Evolutionary conservation across 2,329 filamentous ascomycete species (phyloP).

Genomic region (Xylariaceae sp.): DNA sequence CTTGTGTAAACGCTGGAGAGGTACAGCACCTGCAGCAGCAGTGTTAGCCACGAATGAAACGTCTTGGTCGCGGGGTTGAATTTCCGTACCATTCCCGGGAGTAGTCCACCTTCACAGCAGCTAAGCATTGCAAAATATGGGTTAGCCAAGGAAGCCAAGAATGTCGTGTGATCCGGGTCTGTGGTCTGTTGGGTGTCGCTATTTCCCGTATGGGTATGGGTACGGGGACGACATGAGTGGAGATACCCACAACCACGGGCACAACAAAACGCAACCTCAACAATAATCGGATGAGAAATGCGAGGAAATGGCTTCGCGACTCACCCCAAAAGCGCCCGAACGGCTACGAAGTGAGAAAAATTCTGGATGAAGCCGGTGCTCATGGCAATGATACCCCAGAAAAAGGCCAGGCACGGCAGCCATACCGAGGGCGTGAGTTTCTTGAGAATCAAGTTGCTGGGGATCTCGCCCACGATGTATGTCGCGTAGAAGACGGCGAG

Average conservation of each 20-base stretch:
- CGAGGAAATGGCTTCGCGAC: constrained; percentile 2
- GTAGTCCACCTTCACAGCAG: constrained; percentile 58
- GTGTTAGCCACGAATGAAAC: too few relatives aligned
- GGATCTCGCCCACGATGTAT: constrained; percentile 60
- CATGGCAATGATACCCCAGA: constrained; percentile 57
- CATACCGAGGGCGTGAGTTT: constrained; percentile 56
- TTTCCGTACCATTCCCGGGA: constrained; percentile 56
- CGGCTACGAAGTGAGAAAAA: constrained; percentile 55
- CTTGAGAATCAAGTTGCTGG: constrained; percentile 61
- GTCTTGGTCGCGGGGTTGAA: not conserved
- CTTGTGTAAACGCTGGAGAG: constrained; percentile 59
- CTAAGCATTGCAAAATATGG: constrained; percentile 22
- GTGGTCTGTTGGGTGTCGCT: too few relatives aligned
- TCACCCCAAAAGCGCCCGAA: constrained; percentile 53
- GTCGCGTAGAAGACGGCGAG: constrained; percentile 62
- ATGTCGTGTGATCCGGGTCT: too few relatives aligned
- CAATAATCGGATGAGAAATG: too few relatives aligned
- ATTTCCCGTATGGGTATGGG: too few relatives aligned
- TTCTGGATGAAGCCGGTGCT: constrained; percentile 50
- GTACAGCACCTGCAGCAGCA: constrained; percentile 51
- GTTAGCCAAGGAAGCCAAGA: too few relatives aligned
- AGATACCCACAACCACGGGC: not conserved
- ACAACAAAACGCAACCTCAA: not conserved
- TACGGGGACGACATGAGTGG: too few relatives aligned
- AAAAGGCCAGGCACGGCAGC: constrained; percentile 51